These are phyloP conservation scores for Lasiosphaeria miniovina DNA, from an alignment of 495 filamentous ascomycete genomes.

Conservation along the genomic window DNA sequence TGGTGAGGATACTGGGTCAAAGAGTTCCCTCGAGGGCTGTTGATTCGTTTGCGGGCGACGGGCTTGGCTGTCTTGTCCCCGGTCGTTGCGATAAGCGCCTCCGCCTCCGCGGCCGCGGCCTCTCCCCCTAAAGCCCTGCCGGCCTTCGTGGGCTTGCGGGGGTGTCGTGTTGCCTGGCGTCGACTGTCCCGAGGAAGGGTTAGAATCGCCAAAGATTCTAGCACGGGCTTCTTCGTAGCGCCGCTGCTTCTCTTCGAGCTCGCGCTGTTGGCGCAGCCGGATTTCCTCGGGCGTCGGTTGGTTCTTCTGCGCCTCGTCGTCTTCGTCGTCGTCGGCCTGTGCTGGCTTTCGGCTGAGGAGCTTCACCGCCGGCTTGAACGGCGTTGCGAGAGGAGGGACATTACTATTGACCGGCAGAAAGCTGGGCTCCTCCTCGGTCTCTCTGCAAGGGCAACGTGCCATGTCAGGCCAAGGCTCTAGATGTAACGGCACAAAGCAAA, in stretches of 20 bases:
- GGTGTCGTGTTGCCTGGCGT: conserved; percentile 59
- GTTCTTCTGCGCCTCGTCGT: conserved; percentile 57
- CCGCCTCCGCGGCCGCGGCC: conserved; percentile 25
- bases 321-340: conserved; percentile 63
- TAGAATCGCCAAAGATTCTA: conserved; percentile 72
- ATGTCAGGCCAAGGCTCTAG: neutral
- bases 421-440: conserved; percentile 59
- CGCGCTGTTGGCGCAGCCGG: conserved; percentile 65
- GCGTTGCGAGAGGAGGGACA: conserved; percentile 63
- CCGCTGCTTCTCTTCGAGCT: conserved; percentile 82
- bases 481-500: neutral
- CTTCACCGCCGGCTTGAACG: conserved; percentile 81
- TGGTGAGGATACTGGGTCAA: conserved; percentile 67
- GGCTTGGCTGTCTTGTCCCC: conserved; percentile 16
- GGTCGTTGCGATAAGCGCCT: conserved; percentile 12
- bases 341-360: conserved; percentile 79
- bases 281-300: conserved; percentile 69
- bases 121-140: conserved; percentile 24
- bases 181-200: conserved; percentile 46
- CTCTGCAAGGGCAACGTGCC: conserved; percentile 13
- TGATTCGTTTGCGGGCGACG: conserved; percentile 17
- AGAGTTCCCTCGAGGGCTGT: conserved; percentile 51
- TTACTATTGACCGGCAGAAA: conserved; percentile 64
- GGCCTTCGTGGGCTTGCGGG: conserved; percentile 46
- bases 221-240: conserved; percentile 83